Conservation (phyloP, 2,329 filamentous ascomycete species). For the Scedosporium minutisporum region DNA sequence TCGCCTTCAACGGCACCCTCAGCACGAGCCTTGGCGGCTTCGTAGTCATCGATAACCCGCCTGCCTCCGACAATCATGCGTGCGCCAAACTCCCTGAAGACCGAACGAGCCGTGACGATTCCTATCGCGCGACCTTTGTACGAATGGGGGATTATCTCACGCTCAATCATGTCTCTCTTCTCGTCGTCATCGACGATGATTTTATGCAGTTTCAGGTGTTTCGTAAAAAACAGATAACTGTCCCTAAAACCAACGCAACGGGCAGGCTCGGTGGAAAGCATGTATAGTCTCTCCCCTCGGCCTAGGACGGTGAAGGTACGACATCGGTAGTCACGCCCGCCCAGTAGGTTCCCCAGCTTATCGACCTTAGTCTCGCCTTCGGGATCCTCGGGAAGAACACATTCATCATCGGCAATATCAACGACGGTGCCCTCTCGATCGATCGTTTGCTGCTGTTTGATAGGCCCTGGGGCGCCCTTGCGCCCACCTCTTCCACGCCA, state of each 20-base stretch:
- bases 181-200: conserved; percentile 97
- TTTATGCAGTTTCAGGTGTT: conserved; percentile 92
- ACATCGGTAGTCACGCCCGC: conserved; percentile 84
- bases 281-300: conserved; percentile 80
- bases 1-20: conserved; percentile 80
- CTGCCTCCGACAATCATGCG: conserved; percentile 88
- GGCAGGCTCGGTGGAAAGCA: conserved; percentile 95
- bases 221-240: conserved; percentile 98
- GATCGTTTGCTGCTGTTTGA: conserved; percentile 73
- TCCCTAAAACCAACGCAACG: conserved; percentile 95
- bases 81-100: conserved; percentile 93
- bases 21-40: conserved; percentile 62
- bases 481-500: conserved; percentile 60
- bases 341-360: conserved; percentile 72
- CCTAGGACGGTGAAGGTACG: conserved; percentile 87
- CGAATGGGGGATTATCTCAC: conserved; percentile 91
- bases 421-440: conserved; percentile 91
- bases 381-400: conserved; percentile 73
- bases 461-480: conserved; percentile 60
- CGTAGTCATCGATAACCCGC: conserved; percentile 82
- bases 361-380: conserved; percentile 93
- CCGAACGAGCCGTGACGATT: conserved; percentile 89
- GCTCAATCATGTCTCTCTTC: conserved; percentile 91
- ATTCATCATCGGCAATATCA: conserved; percentile 86
- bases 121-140: conserved; percentile 98